These are phyloP conservation scores for Saccharomycopsis sp. DNA, from an alignment of 805 yeast species.

Conservation along the genomic window DNA sequence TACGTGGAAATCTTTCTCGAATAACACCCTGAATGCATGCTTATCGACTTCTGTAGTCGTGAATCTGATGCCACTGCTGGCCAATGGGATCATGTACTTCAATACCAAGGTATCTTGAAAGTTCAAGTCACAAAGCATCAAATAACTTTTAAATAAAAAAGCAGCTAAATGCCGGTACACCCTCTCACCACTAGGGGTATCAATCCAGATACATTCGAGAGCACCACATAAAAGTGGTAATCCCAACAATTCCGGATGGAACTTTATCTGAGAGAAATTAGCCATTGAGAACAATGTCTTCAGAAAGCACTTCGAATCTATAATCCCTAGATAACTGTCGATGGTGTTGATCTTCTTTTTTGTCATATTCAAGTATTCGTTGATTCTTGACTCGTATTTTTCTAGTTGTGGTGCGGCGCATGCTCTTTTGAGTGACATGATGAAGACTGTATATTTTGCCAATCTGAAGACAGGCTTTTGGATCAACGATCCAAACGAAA, in stretches of 20 bases:
- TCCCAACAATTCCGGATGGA: conserved; percentile 43
- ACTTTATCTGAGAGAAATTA: conserved; percentile 18
- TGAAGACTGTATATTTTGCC: conserved; percentile 43
- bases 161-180: conserved; percentile 28
- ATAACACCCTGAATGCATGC: conserved; percentile 36
- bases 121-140: conserved; percentile 33
- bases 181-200: conserved; percentile 23
- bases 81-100: conserved; percentile 43
- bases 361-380: background rate
- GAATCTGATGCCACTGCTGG: conserved; percentile 28
- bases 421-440: conserved; percentile 34
- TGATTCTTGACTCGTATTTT: background rate
- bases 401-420: background rate
- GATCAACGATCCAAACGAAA: conserved; percentile 27
- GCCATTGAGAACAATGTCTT: conserved; percentile 2
- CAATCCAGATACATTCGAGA: conserved; percentile 34
- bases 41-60: conserved; percentile 27
- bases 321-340: background rate
- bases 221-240: conserved; percentile 39
- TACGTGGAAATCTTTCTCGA: conserved; percentile 37
- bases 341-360: background rate
- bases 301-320: background rate
- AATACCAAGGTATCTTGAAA: conserved; percentile 30
- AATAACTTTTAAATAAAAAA: conserved; percentile 45
- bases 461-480: conserved; percentile 49